These are phyloP conservation scores for Exutisphaerella laricina DNA, from an alignment of 2,329 filamentous ascomycete genomes.

Conservation along the genomic window DNA sequence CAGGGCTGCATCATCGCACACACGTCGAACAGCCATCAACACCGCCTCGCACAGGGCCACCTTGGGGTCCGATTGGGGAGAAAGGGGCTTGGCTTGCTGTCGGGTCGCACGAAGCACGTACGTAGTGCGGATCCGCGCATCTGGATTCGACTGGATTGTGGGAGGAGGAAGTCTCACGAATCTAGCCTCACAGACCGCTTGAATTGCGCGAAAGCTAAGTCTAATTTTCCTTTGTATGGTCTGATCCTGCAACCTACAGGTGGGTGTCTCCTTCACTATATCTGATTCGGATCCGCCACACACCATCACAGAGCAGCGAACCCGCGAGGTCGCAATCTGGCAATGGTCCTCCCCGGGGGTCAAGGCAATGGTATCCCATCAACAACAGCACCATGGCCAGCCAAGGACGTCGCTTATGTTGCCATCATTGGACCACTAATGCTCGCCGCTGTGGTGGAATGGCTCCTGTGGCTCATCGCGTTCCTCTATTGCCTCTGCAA, in stretches of 20 bases:
- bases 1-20: background rate
- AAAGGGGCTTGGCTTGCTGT: background rate
- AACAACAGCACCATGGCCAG: conserved; percentile 24
- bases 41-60: background rate
- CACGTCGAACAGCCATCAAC: conserved; percentile 4
- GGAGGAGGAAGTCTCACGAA: background rate
- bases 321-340: no score
- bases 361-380: conserved; percentile 11
- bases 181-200: conserved; percentile 1
- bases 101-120: conserved; percentile 1
- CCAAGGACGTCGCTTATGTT: conserved; percentile 71
- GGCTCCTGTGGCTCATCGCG: conserved; percentile 90
- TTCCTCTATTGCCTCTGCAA: conserved; percentile 89
- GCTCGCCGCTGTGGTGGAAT: conserved; percentile 80
- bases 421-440: conserved; percentile 74
- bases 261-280: background rate
- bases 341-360: conserved; percentile 10
- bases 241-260: background rate
- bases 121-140: background rate
- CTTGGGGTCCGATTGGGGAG: no score
- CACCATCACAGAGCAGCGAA: no score
- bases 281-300: no score
- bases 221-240: background rate
- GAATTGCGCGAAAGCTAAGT: background rate
- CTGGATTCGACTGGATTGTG: background rate